Evolutionary conservation across 176 grass and related monocot genomes (phyloP), one percentile per base, ranked within the genome.

Genomic region (Puya raimondii): DNA sequence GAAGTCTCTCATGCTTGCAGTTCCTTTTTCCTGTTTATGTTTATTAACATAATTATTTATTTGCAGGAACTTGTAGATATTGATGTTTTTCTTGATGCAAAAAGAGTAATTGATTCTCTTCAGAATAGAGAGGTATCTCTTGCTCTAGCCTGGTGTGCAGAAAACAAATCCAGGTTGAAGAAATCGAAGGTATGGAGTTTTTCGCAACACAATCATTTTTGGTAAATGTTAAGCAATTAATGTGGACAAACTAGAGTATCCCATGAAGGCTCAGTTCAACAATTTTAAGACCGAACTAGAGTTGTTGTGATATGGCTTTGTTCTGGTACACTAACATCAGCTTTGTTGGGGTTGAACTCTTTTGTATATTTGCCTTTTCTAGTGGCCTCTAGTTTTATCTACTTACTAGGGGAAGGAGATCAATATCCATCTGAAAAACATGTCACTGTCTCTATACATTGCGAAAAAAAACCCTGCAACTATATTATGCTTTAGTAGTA

Each of bases 101-200:
- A 87, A 86, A 81, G 77, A 83, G 83, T 99, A 70, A 87, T 94
- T 26, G 87, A 91, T 78, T 99, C 95, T 80, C 95, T 99, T 76
- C 85, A 73, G 51, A 91, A 94, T 63, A 94, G 88, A 71, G 91
- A 99, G 78, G 84, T 88, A 22, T 63, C 72, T 82, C 87, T 80
- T 76, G 95, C 90, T 82, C 78, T 99, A 70, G 80, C 82, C 57
- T 99, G 95, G 90, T 99, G 87, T 88, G 85, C 95, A 48, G 95
- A 99, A 85, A 99, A 99, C 75, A 99, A 91, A 74, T 88, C 90
- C 16, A 84, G 90, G 47, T 76, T 99, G 78, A 99, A 99, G 87
- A 99, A 99, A 82, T 88, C 90, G 14, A 99, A 99, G 94, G 94
- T 99, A 80, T 69, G n/a, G 56, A 61, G 16, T 20, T 61, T 61